Percentiles rank a stretch among this genome's conserved stretches.
These are phyloP conservation scores for Aegilops umbellulata DNA, from an alignment of 176 grass and related monocot genomes.

Conservation along the genomic window DNA sequence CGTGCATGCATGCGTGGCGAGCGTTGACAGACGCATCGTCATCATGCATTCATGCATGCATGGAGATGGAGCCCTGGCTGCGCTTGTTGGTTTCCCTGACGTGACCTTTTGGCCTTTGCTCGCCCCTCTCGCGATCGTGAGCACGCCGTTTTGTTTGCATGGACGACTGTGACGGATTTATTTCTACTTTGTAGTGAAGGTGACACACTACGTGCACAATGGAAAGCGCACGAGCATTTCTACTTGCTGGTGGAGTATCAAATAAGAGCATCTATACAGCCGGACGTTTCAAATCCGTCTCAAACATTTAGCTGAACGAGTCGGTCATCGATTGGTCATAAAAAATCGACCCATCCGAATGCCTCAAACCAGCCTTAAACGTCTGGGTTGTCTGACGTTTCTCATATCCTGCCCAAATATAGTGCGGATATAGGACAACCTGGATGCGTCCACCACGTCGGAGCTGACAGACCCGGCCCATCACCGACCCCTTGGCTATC, in stretches of 20 bases:
- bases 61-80: neutral
- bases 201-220: neutral
- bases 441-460: no score
- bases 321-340: no score
- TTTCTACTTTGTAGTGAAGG: neutral
- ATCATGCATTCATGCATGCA: neutral
- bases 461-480: no score
- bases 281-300: no score
- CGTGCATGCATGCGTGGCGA: constrained; percentile 13
- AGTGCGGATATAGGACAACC: no score
- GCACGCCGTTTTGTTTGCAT: constrained; percentile 6
- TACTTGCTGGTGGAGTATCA: neutral
- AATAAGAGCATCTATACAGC: no score
- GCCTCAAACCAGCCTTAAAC: no score
- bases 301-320: no score
- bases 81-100: neutral
- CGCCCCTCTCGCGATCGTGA: constrained; percentile 21
- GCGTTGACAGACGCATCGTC: neutral
- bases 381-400: no score
- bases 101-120: neutral
- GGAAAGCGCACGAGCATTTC: neutral
- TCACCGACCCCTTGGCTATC: no score
- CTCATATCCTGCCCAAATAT: no score
- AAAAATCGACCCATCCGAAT: no score
- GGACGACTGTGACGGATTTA: neutral